Percentiles rank a stretch among this genome's conserved stretches.
phyloP scores from a whole-genome alignment of 2,329 filamentous ascomycete species.

The Aureobasidium subglaciale region DNA sequence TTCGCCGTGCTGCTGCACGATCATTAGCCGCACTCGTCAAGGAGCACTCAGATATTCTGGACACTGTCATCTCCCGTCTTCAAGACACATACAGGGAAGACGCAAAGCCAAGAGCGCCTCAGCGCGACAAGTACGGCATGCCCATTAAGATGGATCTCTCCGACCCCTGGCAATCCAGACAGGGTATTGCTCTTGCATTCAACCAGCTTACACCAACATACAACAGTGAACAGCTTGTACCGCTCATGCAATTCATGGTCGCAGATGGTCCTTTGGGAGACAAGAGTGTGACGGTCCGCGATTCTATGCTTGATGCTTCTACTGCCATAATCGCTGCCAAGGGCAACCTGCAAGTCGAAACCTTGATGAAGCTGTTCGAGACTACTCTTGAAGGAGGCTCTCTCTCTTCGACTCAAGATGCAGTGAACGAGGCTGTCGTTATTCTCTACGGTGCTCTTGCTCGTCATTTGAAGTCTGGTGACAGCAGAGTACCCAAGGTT shows the following conservation, averaged over 20 bases:
- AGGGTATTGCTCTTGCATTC: slow-evolving; percentile 82
- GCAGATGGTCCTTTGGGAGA: slow-evolving; percentile 83
- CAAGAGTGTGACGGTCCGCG: slow-evolving; percentile 65
- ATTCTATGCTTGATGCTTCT: slow-evolving; percentile 88
- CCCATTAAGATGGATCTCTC: slow-evolving; percentile 78
- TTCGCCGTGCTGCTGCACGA: slow-evolving; percentile 75
- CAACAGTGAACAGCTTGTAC: slow-evolving; percentile 60
- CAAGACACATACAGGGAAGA: slow-evolving; percentile 67
- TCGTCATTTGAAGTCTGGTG: slow-evolving; percentile 76
- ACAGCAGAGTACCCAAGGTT: slow-evolving; percentile 79
- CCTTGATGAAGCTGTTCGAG: slow-evolving; percentile 89
- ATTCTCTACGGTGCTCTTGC: slow-evolving; percentile 95
- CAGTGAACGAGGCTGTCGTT: slow-evolving; percentile 93
- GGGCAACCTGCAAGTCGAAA: slow-evolving; percentile 75
- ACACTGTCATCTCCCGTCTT: slow-evolving; percentile 56
- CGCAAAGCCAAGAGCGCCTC: slow-evolving; percentile 72
- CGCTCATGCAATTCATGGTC: slow-evolving; percentile 79
- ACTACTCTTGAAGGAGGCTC: slow-evolving; percentile 77
- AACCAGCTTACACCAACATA: slow-evolving; percentile 70
- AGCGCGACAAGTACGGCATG: slow-evolving; percentile 92
- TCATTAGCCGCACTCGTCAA: slow-evolving; percentile 69
- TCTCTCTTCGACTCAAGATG: slow-evolving; percentile 72
- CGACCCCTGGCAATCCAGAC: slow-evolving; percentile 86
- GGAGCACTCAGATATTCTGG: slow-evolving; percentile 53
- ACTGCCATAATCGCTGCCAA: slow-evolving; percentile 72